A percentile compares a stretch with the other conserved stretches of the same genome.
Evolutionary conservation across 257 asterid species (phyloP).

Genomic region (Perilla frutescens): DNA sequence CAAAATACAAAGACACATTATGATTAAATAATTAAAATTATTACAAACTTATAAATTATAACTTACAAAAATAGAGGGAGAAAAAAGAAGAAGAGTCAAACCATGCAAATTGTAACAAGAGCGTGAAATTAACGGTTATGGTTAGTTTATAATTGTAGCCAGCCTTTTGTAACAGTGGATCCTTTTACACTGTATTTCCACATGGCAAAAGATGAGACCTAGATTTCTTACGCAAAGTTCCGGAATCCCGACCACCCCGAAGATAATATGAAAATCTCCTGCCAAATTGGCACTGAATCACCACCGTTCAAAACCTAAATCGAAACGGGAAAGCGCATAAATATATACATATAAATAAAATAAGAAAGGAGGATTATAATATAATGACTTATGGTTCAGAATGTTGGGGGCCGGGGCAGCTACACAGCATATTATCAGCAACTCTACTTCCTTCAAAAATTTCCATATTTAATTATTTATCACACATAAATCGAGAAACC

Average conservation of each 20-base stretch:
- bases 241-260: not conserved
- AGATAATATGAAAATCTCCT: not conserved
- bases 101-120: no score
- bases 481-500: slow-evolving; percentile 26
- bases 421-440: slow-evolving; percentile 28
- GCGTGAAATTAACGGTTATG: no score
- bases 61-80: no score
- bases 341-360: not conserved
- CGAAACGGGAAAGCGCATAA: not conserved
- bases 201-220: slow-evolving; percentile 21
- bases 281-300: slow-evolving; percentile 26
- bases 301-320: slow-evolving; percentile 19
- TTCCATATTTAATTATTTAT: slow-evolving; percentile 25
- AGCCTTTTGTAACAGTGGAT: no score
- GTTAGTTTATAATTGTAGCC: no score
- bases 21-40: no score
- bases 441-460: slow-evolving; percentile 21
- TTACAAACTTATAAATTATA: no score
- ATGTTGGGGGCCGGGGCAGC: slow-evolving; percentile 37
- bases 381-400: slow-evolving; percentile 41
- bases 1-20: no score
- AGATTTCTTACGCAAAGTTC: not conserved
- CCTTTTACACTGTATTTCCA: not conserved
- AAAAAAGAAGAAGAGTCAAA: no score
- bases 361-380: not conserved